Evolutionary conservation across 768 basidiomycete species (phyloP).

Genomic region (Naganishia friedmannii): DNA sequence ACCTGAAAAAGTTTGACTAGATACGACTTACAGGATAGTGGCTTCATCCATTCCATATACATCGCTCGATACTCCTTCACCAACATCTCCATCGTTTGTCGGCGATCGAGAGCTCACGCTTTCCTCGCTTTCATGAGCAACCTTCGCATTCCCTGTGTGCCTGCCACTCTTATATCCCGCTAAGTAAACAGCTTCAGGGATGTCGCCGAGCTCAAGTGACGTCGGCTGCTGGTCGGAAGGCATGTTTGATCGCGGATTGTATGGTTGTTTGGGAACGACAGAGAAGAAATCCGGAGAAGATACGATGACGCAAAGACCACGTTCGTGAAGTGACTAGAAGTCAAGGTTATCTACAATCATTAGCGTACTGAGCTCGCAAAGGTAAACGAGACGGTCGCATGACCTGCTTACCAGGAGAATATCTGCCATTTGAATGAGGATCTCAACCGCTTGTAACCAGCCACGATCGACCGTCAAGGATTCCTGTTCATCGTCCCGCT

Average conservation of each 20-base stretch:
- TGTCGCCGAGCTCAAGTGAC: background rate
- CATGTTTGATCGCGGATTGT: background rate
- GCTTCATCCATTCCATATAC: constrained; percentile 13
- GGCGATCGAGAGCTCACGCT: background rate
- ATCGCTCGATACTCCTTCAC: constrained; percentile 3
- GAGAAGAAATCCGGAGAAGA: background rate
- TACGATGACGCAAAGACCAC: background rate
- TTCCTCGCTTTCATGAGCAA: background rate
- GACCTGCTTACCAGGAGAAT: constrained; percentile 9
- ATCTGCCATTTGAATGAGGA: constrained; percentile 28
- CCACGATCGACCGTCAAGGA: constrained; percentile 2
- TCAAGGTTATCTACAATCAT: too few relatives aligned
- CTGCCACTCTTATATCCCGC: background rate
- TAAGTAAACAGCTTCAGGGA: background rate
- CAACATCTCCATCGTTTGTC: background rate
- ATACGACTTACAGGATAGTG: constrained; percentile 1
- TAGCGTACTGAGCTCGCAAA: too few relatives aligned
- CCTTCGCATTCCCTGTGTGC: background rate
- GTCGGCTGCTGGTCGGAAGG: background rate
- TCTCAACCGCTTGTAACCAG: constrained; percentile 19
- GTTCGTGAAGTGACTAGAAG: constrained; percentile 7
- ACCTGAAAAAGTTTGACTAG: background rate
- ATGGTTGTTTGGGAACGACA: background rate
- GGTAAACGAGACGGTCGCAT: background rate
- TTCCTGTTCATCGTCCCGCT: constrained; percentile 25